Evolutionary conservation across 305 asterid genomes (phyloP).

Genomic region (Fraxinus baroniana): DNA sequence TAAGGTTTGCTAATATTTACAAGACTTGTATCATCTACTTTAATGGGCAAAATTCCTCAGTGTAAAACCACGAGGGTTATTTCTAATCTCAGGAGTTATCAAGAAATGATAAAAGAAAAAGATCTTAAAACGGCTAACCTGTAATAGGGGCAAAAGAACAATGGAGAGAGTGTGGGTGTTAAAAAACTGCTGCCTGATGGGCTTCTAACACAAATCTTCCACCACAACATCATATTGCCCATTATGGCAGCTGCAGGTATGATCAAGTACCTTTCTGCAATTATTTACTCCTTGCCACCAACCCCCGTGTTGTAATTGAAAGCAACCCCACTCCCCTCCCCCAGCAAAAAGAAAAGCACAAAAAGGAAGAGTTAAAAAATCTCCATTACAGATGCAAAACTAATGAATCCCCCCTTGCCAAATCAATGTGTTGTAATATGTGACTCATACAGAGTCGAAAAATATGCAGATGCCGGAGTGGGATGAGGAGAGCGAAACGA

Average conservation of each 20-base stretch:
- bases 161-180: background rate
- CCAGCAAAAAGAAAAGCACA: background rate
- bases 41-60: background rate
- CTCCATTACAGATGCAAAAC: constrained; percentile 3
- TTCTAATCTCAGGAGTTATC: constrained; percentile 7
- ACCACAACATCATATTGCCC: constrained; percentile 10
- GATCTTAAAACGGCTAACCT: constrained; percentile 5
- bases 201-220: background rate
- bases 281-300: background rate
- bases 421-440: background rate
- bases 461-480: no score
- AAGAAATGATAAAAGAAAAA: constrained; percentile 3
- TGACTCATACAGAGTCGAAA: no score
- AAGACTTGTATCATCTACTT: background rate
- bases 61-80: background rate
- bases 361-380: background rate
- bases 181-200: background rate
- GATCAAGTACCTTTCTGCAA: constrained; percentile 15
- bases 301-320: constrained; percentile 10
- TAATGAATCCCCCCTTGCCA: background rate
- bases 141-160: background rate
- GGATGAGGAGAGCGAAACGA: no score
- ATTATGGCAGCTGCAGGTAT: background rate
- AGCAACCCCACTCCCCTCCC: background rate
- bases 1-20: background rate